These are phyloP conservation scores for Keithomyces neogunnii DNA, from an alignment of 2,329 filamentous ascomycete genomes.

Conservation along the genomic window DNA sequence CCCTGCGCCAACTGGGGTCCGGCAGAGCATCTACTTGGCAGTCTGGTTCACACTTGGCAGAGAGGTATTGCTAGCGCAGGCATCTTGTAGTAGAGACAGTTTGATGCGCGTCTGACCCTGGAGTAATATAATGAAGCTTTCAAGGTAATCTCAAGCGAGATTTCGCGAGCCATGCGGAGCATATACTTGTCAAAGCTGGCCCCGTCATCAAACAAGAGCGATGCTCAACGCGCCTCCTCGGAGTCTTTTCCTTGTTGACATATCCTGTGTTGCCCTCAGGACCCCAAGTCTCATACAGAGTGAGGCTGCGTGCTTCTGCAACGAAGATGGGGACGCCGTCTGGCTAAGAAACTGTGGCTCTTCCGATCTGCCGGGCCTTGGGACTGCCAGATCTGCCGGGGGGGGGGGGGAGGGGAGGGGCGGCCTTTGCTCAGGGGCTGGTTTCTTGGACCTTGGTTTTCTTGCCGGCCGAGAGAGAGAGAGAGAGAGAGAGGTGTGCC, in stretches of 20 bases:
- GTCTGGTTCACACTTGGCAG: not conserved
- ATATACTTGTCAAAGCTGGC: not conserved
- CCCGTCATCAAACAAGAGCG: not conserved
- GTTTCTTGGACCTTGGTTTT: not conserved
- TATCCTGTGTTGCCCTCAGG: slow-evolving; percentile 3
- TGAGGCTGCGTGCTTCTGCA: not conserved
- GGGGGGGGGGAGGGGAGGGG: no score
- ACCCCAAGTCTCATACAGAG: not conserved
- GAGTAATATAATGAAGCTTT: no score
- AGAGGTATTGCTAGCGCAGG: not conserved
- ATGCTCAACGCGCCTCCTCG: not conserved
- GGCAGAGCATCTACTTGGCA: not conserved
- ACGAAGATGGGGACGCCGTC: not conserved
- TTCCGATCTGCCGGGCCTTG: not conserved
- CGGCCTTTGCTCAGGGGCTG: not conserved
- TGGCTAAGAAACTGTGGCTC: not conserved
- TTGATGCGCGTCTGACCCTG: not conserved
- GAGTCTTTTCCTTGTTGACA: slow-evolving; percentile 1
- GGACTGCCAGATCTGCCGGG: not conserved
- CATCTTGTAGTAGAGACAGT: not conserved
- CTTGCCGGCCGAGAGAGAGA: slow-evolving; percentile 4
- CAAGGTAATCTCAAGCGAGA: slow-evolving; percentile 1
- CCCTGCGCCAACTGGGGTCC: not conserved
- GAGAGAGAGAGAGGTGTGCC: not conserved
- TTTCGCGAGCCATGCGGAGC: not conserved